Evolutionary conservation across 139 green algal genomes (phyloP).

Genomic region (Coelastrella sp.): DNA sequence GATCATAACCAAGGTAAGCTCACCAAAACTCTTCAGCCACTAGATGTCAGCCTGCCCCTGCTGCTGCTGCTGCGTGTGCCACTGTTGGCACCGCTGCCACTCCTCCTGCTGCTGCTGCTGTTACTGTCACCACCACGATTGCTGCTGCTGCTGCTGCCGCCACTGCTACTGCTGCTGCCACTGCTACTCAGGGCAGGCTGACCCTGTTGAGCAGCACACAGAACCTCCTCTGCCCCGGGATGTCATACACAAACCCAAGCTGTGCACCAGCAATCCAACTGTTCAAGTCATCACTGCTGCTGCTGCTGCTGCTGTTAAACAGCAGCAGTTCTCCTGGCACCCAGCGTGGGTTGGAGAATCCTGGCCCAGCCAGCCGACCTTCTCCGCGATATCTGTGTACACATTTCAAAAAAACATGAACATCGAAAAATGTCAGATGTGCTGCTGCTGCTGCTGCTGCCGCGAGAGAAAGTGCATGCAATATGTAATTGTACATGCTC

Average conservation of each 20-base stretch:
- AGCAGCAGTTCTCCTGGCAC: conserved; percentile 94
- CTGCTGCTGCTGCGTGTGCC: neutral
- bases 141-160: neutral
- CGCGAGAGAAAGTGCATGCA: neutral
- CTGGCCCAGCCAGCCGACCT: conserved; percentile 83
- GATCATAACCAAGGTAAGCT: neutral
- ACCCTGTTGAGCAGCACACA: conserved; percentile 81
- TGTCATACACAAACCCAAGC: conserved; percentile 91
- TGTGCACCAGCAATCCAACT: conserved; percentile 59
- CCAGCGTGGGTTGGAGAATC: conserved; percentile 81
- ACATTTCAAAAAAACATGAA: neutral
- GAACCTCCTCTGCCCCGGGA: conserved; percentile 75
- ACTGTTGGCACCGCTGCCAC: neutral
- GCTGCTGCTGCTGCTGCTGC: neutral
- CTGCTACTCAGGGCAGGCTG: conserved; percentile 51
- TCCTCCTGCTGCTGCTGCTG: neutral
- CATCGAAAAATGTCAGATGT: neutral
- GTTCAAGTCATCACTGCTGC: neutral
- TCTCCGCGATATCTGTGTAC: conserved; percentile 78
- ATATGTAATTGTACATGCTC: neutral
- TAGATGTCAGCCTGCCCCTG: neutral
- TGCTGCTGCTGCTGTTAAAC: conserved; percentile 62
- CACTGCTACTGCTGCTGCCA: neutral
- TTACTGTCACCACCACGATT: neutral
- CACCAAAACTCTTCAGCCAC: neutral